Conservation (phyloP, 2,329 filamentous ascomycete species). For the Exophiala oligosperma region DNA sequence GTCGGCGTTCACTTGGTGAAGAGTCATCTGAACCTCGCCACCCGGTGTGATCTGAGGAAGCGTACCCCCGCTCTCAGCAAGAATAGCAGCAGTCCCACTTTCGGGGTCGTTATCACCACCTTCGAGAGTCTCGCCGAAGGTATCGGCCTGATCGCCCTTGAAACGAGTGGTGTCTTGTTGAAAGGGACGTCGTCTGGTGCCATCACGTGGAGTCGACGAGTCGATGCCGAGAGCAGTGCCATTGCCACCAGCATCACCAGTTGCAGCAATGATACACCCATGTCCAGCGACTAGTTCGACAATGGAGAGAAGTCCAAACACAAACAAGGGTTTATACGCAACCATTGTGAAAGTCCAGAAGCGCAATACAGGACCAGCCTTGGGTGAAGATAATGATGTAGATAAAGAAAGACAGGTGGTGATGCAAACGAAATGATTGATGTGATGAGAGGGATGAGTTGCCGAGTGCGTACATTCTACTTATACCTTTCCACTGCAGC, state of each 20-base stretch:
- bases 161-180: slow-evolving; percentile 66
- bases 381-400: background rate
- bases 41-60: slow-evolving; percentile 62
- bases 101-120: slow-evolving; percentile 59
- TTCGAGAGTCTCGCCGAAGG: slow-evolving; percentile 60
- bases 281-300: slow-evolving; percentile 61
- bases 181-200: slow-evolving; percentile 61
- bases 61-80: slow-evolving; percentile 55
- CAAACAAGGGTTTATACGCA: slow-evolving; percentile 6
- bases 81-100: slow-evolving; percentile 57
- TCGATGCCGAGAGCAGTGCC: slow-evolving; percentile 54
- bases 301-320: slow-evolving; percentile 53
- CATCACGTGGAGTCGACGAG: slow-evolving; percentile 60
- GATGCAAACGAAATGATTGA: background rate
- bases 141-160: slow-evolving; percentile 52
- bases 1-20: slow-evolving; percentile 68
- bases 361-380: slow-evolving; percentile 2
- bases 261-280: slow-evolving; percentile 59
- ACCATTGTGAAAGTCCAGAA: slow-evolving; percentile 8
- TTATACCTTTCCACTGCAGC: background rate
- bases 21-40: slow-evolving; percentile 60
- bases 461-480: background rate
- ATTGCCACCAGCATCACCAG: slow-evolving; percentile 58
- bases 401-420: background rate
- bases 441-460: background rate